Evolutionary conservation across 495 filamentous ascomycete genomes (phyloP), one percentile per base, ranked within the genome.

Genomic region (Neurospora sublineolata): DNA sequence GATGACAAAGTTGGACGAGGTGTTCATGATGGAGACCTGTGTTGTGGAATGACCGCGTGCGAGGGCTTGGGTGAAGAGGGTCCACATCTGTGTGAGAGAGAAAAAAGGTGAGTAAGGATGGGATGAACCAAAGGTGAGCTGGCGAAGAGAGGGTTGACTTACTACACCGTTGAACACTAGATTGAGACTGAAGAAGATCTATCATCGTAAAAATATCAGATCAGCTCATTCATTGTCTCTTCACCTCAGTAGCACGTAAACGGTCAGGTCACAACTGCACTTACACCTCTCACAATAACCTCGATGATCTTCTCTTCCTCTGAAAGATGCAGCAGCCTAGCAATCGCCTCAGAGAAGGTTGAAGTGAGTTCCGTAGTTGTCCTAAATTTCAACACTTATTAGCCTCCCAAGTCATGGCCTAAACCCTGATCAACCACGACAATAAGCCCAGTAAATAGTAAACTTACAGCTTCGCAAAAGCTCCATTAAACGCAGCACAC

Each of bases 1-100:
- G 69, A 95, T 79, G 75, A 97, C 83, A 83, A 99, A 99, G 83
- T 99, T 99, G 14, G 92, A 84, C 33, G 91, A 91, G 4, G 94
- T 97, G 78, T 99, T 99, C 73, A 97, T 90, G 79, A 99, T 91
- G 40, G 90, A 92, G 58, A 97, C 95, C 75, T 94, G 93, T 0
- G 92, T 94, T 8, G 95, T 97, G 1, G 93, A 96, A 41, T 90
- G 84, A 1, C 90, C 92, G 37, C 89, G 88, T 0, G 93, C 91
- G 33, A 99, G 87, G 64, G 95, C 95, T n/a, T 89, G 87, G 14
- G 87, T 89, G 80, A 92, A 92, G 69, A 98, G 86, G 0, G 92
- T 88, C 94, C 94, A 98, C 94, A 97, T 98, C 80, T 88, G 23
- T 87, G 23, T 39, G 23, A 30, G 37, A 38, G 10, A 6, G 27